These are phyloP conservation scores for Colletotrichum cordylinicola DNA, from an alignment of 2,329 filamentous ascomycete species.

Conservation along the genomic window DNA sequence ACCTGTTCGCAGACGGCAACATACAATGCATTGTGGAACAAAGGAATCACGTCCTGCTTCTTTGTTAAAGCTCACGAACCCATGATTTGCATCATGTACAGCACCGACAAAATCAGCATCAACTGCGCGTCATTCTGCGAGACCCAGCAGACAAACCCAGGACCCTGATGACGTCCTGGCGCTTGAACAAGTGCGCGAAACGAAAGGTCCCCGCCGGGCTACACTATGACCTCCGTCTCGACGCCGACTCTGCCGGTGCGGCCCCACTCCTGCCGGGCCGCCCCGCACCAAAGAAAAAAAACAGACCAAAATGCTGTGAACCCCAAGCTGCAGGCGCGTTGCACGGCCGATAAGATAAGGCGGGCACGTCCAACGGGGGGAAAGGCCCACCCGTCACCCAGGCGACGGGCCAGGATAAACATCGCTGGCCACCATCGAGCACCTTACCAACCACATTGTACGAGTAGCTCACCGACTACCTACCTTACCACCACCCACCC, in stretches of 20 bases:
- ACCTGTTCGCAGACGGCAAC: neutral
- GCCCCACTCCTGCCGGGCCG: slow-evolving; percentile 1
- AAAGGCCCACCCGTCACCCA: slow-evolving; percentile 7
- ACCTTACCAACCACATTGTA: neutral
- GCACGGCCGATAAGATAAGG: slow-evolving; percentile 12
- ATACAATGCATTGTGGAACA: neutral
- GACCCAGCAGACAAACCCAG: neutral
- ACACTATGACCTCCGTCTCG: neutral
- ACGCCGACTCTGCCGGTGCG: neutral
- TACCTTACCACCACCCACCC: neutral
- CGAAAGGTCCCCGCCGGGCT: neutral
- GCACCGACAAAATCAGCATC: neutral
- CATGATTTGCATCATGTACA: neutral
- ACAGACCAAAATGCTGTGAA: neutral
- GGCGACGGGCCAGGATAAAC: slow-evolving; percentile 19
- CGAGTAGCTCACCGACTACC: slow-evolving; percentile 12
- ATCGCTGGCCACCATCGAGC: neutral
- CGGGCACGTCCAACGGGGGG: neutral
- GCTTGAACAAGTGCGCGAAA: neutral
- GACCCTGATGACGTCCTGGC: neutral
- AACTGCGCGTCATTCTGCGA: neutral
- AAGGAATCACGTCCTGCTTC: neutral
- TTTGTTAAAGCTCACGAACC: neutral
- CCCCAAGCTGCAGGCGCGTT: slow-evolving; percentile 10
- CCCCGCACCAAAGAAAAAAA: neutral